phyloP scores from a whole-genome alignment of 352 stramenopile species.

The Poterioochromonas sp. region DNA sequence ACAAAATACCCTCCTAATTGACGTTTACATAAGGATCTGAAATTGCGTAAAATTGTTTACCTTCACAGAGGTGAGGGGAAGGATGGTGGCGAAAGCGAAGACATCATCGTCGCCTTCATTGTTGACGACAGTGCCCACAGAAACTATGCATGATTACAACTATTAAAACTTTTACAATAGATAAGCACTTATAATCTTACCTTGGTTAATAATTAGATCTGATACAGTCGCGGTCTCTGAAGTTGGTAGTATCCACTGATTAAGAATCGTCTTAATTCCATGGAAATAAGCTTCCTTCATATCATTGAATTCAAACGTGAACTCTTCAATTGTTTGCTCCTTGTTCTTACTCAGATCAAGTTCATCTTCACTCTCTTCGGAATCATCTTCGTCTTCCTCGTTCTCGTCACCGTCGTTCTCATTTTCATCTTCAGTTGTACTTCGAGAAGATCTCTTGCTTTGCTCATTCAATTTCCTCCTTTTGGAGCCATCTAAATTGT shows the following conservation, averaged over 20 bases:
- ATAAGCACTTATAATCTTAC: neutral
- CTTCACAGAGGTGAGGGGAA: neutral
- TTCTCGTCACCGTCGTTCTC: neutral
- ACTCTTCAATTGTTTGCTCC: neutral
- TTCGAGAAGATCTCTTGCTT: neutral
- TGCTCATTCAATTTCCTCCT: neutral
- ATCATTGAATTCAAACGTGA: slow-evolving; percentile 11
- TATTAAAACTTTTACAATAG: neutral
- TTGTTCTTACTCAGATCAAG: neutral
- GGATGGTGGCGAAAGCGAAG: neutral
- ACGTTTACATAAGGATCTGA: neutral
- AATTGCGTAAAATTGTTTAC: neutral
- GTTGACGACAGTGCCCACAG: neutral
- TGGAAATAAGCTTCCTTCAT: neutral
- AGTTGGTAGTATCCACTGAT: neutral
- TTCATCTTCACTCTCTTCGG: neutral
- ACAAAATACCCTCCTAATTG: neutral
- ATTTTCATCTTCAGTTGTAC: neutral
- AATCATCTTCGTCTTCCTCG: neutral
- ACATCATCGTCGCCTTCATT: neutral
- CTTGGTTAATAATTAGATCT: neutral
- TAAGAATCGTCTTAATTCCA: neutral
- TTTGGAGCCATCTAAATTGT: neutral
- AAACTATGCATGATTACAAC: neutral
- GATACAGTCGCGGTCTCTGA: neutral